Evolutionary conservation across 345 rosid genomes (phyloP).

Genomic region (Pugionium cornutum): DNA sequence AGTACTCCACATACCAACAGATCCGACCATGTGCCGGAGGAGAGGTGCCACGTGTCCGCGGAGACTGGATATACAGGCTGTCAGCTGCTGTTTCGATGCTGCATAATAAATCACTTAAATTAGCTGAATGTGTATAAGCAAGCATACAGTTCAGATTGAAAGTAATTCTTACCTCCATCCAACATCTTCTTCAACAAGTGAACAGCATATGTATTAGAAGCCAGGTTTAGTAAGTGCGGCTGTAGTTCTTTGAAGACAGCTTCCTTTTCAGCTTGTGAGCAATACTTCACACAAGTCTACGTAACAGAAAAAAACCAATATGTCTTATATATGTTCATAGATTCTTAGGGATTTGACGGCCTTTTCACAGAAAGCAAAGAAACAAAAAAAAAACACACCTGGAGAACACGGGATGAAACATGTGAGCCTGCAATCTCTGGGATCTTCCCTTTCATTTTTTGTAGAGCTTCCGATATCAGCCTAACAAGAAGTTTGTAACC

Average conservation of each 20-base stretch:
- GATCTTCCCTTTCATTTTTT: constrained; percentile 90
- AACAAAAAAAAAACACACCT: constrained; percentile 49
- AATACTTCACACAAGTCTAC: constrained; percentile 79
- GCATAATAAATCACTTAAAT: constrained; percentile 32
- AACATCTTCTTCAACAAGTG: constrained; percentile 82
- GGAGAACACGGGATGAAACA: constrained; percentile 90
- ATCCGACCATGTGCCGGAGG: constrained; percentile 91
- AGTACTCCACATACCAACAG: constrained; percentile 63
- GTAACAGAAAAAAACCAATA: constrained; percentile 15
- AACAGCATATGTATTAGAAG: constrained; percentile 66
- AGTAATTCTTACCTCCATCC: constrained; percentile 61
- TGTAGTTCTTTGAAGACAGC: constrained; percentile 68
- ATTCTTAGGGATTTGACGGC: constrained; percentile 1
- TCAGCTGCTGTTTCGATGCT: constrained; percentile 82
- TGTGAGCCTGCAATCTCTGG: constrained; percentile 82
- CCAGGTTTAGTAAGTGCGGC: constrained; percentile 72
- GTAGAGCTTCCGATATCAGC: constrained; percentile 69
- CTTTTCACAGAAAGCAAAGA: neutral
- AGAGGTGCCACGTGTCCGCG: constrained; percentile 77
- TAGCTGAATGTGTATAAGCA: constrained; percentile 5
- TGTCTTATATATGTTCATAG: neutral
- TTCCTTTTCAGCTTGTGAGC: constrained; percentile 77
- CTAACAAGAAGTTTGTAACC: constrained; percentile 38
- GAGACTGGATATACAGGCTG: constrained; percentile 67
- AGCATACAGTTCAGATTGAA: neutral